Percentiles rank a stretch among this genome's conserved stretches.
These are phyloP conservation scores for Pseudopithomyces maydicus DNA, from an alignment of 2,329 filamentous ascomycete species.

Conservation along the genomic window DNA sequence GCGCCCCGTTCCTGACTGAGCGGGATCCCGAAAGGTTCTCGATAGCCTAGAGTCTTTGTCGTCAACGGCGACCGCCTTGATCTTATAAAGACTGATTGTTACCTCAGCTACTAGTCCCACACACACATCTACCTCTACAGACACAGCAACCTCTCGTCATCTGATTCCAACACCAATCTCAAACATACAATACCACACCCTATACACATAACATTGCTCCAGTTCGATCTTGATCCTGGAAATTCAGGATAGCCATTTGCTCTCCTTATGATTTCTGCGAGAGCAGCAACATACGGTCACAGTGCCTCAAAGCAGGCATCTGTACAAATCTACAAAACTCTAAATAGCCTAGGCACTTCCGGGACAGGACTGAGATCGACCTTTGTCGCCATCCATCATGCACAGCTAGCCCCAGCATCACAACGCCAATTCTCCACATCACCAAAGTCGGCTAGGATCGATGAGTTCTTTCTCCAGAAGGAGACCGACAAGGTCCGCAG, in stretches of 20 bases:
- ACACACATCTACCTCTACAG: conserved; percentile 11
- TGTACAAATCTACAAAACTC: conserved; percentile 42
- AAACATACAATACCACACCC: no score
- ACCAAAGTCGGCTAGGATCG: conserved; percentile 35
- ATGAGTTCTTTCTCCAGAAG: conserved; percentile 54
- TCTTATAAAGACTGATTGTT: conserved; percentile 37
- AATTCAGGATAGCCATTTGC: no score
- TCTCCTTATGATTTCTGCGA: conserved; percentile 40
- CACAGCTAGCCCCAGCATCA: conserved; percentile 19
- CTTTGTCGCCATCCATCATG: conserved; percentile 39
- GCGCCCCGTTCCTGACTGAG: conserved; percentile 13
- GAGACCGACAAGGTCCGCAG: conserved; percentile 51
- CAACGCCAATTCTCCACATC: conserved; percentile 51
- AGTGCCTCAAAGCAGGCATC: conserved; percentile 44
- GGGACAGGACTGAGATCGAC: conserved; percentile 34
- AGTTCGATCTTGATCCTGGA: no score
- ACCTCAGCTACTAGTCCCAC: conserved; percentile 20
- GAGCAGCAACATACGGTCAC: conserved; percentile 27
- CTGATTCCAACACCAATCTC: neutral
- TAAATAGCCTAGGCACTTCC: conserved; percentile 36
- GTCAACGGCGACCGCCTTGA: conserved; percentile 18
- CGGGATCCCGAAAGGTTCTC: conserved; percentile 12
- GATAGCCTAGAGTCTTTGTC: conserved; percentile 7
- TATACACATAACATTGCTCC: no score
- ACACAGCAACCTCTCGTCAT: neutral